A percentile compares a stretch with the other conserved stretches of the same genome.
Evolutionary conservation across 1,139 yeast species (phyloP).

Genomic region (Sugiyamaella novakii): DNA sequence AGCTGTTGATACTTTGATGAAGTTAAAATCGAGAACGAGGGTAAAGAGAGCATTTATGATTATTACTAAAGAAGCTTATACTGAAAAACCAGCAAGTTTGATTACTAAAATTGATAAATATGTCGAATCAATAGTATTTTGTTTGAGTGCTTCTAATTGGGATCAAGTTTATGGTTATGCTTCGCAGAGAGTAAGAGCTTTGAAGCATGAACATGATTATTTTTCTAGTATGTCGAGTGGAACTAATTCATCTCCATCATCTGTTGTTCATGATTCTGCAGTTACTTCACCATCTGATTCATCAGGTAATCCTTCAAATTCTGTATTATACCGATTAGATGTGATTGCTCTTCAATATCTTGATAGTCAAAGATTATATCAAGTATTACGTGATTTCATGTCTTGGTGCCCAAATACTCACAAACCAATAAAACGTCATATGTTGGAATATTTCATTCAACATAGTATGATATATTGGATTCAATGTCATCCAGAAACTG

Average conservation of each 20-base stretch:
- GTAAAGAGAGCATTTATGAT: conserved; percentile 20
- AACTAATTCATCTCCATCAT: not conserved
- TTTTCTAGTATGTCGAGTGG: not conserved
- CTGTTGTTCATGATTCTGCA: not conserved
- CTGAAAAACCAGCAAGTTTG: conserved; percentile 22
- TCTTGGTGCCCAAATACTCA: conserved; percentile 48
- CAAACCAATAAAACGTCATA: conserved; percentile 57
- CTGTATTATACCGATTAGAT: conserved; percentile 55
- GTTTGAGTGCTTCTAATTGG: conserved; percentile 60
- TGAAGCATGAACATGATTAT: not conserved
- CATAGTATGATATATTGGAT: conserved; percentile 58
- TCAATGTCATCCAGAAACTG: conserved; percentile 58
- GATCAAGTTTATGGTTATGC: conserved; percentile 38
- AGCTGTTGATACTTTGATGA: conserved; percentile 31
- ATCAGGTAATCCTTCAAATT: conserved; percentile 26
- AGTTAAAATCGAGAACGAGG: conserved; percentile 19
- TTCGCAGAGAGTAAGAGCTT: conserved; percentile 15
- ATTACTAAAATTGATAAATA: conserved; percentile 50
- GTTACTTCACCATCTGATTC: conserved; percentile 6
- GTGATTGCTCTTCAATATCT: conserved; percentile 54
- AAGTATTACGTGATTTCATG: conserved; percentile 48
- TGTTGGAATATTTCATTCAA: conserved; percentile 54
- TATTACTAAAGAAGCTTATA: conserved; percentile 17
- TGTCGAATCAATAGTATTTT: conserved; percentile 52
- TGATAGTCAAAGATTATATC: conserved; percentile 45